Evolutionary conservation across 441 rosid species (phyloP), one percentile per base, ranked within the genome.

Genomic region (Kokia cookei): DNA sequence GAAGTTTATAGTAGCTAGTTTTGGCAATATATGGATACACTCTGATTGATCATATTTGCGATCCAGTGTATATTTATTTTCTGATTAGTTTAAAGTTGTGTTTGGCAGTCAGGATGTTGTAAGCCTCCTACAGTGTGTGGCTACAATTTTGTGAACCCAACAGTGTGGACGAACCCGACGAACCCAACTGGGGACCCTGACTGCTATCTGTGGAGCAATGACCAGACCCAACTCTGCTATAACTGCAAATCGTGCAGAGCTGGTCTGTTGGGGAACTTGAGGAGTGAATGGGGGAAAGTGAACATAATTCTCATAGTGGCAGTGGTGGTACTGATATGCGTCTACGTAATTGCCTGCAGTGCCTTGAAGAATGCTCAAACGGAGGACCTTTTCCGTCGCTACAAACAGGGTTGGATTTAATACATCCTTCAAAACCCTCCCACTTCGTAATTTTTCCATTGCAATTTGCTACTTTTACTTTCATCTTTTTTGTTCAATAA

Each of bases 361-460:
- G 98, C 97, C 72, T 91, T 89, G 82, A 86, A 85, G 68, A 94
- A 92, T 79, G 98, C 97, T 59, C 97, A 94, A 71, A 89, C 93
- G 0, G 94, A 88, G 67, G 94, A 90, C 65, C 92, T 91, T 75
- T 92, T 91, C 84, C 77, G 88, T 32, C 84, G 86, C 53, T 86
- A 88, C 86, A 94, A 94, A 74, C 84, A 64, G 64, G 90, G 93
- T 53, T 90, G 91, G 93, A 75, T 75, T 53, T 88, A 70, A 69
- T 59, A 71, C 54, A 6, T 35, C 15, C 7, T 29, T 55, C 54
- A 14, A 13, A 50, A 50, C 54, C 7, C 7, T 32, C 6, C 54
- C 54, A 2, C 19, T 50, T 50, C 15, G 17, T 50, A 7, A 1
- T 50, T 50, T 14, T 15, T 43, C 35, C 37, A 50, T 50, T 5